Conservation (phyloP, 371 early-diverging fungal genomes). For the Batkoa obscura region DNA sequence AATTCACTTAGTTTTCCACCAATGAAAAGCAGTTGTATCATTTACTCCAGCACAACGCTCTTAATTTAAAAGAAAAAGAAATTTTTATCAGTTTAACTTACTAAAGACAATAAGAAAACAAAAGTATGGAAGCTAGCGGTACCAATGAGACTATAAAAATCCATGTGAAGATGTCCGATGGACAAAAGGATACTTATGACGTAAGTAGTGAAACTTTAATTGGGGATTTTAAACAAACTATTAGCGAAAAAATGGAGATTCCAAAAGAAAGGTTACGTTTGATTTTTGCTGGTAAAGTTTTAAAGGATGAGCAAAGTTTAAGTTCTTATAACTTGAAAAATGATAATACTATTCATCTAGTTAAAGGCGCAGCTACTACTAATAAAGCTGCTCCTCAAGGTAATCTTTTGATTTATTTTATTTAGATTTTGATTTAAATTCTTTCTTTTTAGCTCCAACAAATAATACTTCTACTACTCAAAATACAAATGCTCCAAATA, state of each 20-base stretch:
- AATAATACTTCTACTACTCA: slow-evolving; percentile 12
- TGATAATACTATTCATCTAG: slow-evolving; percentile 68
- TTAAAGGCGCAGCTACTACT: slow-evolving; percentile 12
- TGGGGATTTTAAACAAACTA: slow-evolving; percentile 49
- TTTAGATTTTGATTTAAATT: not conserved
- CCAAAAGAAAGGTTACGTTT: slow-evolving; percentile 72
- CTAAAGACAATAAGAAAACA: too few species aligned
- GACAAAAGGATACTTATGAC: slow-evolving; percentile 47
- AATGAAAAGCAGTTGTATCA: too few species aligned
- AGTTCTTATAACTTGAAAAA: slow-evolving; percentile 59
- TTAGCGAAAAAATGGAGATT: slow-evolving; percentile 42
- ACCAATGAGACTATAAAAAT: too few species aligned
- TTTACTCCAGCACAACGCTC: too few species aligned
- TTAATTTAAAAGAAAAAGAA: too few species aligned
- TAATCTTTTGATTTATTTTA: slow-evolving; percentile 8
- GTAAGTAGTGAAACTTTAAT: slow-evolving; percentile 49
- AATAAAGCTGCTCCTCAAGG: slow-evolving; percentile 8
- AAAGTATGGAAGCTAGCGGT: too few species aligned
- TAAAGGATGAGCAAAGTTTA: slow-evolving; percentile 77
- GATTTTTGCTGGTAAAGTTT: slow-evolving; percentile 83
- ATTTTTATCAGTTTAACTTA: too few species aligned
- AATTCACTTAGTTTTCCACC: too few species aligned
- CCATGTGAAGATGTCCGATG: slow-evolving; percentile 27
- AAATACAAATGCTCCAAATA: slow-evolving; percentile 8
- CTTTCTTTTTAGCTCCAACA: not conserved